Evolutionary conservation across 2,329 filamentous ascomycete genomes (phyloP).

Genomic region (Colletotrichum incanum): DNA sequence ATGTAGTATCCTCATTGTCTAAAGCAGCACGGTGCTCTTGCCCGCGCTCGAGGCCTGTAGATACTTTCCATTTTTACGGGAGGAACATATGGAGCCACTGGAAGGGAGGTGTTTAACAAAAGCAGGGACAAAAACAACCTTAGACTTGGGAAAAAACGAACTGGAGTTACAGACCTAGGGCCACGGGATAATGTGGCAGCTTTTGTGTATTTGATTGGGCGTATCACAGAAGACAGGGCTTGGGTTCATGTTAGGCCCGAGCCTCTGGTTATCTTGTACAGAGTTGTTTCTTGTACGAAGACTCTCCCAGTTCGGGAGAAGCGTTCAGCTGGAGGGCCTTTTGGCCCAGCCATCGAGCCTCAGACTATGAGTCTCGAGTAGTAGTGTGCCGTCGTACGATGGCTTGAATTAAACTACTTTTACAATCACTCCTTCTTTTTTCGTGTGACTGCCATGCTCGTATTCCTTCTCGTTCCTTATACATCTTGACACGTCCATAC

Average conservation of each 20-base stretch:
- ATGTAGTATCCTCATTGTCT: slow-evolving; percentile 35
- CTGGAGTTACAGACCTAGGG: slow-evolving; percentile 38
- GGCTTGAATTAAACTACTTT: slow-evolving; percentile 34
- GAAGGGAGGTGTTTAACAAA: slow-evolving; percentile 26
- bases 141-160: slow-evolving; percentile 37
- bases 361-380: slow-evolving; percentile 13
- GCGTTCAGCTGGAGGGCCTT: slow-evolving; percentile 8
- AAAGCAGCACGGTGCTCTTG: slow-evolving; percentile 15
- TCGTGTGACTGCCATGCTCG: not conserved
- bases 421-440: not conserved
- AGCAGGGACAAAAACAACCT: slow-evolving; percentile 21
- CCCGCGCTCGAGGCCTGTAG: slow-evolving; percentile 34
- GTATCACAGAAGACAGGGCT: slow-evolving; percentile 28
- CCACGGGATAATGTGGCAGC: slow-evolving; percentile 32
- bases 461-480: not conserved
- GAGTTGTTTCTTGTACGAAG: slow-evolving; percentile 26
- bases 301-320: not conserved
- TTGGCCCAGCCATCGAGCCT: slow-evolving; percentile 21
- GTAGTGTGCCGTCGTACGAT: slow-evolving; percentile 12
- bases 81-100: slow-evolving; percentile 35
- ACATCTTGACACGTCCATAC: not conserved
- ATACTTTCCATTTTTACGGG: slow-evolving; percentile 17
- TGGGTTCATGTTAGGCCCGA: slow-evolving; percentile 21
- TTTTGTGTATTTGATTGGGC: slow-evolving; percentile 36
- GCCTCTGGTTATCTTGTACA: slow-evolving; percentile 34